Percentiles rank a stretch among this genome's conserved stretches.
Evolutionary conservation across 495 filamentous ascomycete genomes (phyloP).

Genomic region (Coniosporium apollinis): DNA sequence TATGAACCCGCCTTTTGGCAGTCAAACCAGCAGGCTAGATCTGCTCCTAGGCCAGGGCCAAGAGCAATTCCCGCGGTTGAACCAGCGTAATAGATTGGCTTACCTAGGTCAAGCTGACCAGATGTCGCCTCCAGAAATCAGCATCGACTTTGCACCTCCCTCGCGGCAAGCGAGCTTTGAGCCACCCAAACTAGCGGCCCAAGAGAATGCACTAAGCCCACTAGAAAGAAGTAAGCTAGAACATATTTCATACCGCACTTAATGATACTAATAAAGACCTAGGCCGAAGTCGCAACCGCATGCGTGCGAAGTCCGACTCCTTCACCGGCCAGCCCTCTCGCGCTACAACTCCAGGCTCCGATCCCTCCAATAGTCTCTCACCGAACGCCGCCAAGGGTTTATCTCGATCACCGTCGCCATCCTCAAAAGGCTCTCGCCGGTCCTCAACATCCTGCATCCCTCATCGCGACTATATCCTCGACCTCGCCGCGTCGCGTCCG

Average conservation of each 20-base stretch:
- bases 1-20: slow-evolving; percentile 31
- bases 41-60: slow-evolving; percentile 34
- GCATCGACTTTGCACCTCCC: slow-evolving; percentile 73
- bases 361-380: slow-evolving; percentile 35
- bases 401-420: slow-evolving; percentile 28
- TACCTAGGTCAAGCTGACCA: slow-evolving; percentile 55
- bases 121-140: slow-evolving; percentile 77
- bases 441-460: neutral
- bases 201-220: slow-evolving; percentile 60
- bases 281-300: slow-evolving; percentile 23
- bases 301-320: slow-evolving; percentile 26
- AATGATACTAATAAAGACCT: neutral
- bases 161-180: slow-evolving; percentile 55
- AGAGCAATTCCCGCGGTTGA: slow-evolving; percentile 42
- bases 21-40: slow-evolving; percentile 31
- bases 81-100: slow-evolving; percentile 27
- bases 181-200: slow-evolving; percentile 44
- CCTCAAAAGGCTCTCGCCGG: too few relatives aligned
- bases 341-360: slow-evolving; percentile 6
- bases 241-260: slow-evolving; percentile 3
- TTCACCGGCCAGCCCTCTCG: slow-evolving; percentile 15
- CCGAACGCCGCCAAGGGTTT: slow-evolving; percentile 29
- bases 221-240: slow-evolving; percentile 58
- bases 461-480: too few relatives aligned
- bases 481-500: slow-evolving; percentile 21